phyloP scores from a whole-genome alignment of 345 rosid genomes.

The Eucalyptus grandis region DNA sequence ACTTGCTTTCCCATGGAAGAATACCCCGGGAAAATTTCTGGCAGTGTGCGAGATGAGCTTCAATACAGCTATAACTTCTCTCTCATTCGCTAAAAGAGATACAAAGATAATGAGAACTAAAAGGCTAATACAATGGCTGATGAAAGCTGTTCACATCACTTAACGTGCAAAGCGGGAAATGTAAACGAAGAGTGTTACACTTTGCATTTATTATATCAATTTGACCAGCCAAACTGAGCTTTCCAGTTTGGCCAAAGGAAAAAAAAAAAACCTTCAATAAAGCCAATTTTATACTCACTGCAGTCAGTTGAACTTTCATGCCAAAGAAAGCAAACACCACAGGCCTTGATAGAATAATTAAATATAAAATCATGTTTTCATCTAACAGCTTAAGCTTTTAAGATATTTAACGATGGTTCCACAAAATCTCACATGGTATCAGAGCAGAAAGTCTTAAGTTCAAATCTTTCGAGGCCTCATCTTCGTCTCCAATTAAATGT shows the following conservation, averaged over 20 bases:
- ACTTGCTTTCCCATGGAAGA: conserved; percentile 67
- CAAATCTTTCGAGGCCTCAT: too few relatives aligned
- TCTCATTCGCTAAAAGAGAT: conserved; percentile 45
- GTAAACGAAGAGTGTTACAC: neutral
- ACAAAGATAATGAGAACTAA: neutral
- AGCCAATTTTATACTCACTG: neutral
- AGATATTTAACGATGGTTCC: too few relatives aligned
- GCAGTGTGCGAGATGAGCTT: conserved; percentile 79
- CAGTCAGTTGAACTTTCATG: neutral
- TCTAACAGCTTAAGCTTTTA: too few relatives aligned
- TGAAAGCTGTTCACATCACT: neutral
- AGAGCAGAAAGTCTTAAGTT: too few relatives aligned
- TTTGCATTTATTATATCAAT: neutral
- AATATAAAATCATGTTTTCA: too few relatives aligned
- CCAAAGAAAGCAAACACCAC: neutral
- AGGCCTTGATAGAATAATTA: too few relatives aligned
- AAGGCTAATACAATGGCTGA: neutral
- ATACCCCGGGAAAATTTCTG: conserved; percentile 68
- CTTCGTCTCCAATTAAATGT: too few relatives aligned
- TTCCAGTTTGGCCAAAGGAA: neutral
- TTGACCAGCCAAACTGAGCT: neutral
- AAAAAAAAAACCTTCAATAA: neutral
- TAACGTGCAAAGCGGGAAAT: neutral
- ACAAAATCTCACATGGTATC: too few relatives aligned
- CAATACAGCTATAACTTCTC: conserved; percentile 73